These are phyloP conservation scores for Lasiosphaeriaceae sp. DNA, from an alignment of 495 filamentous ascomycete genomes.

Conservation along the genomic window DNA sequence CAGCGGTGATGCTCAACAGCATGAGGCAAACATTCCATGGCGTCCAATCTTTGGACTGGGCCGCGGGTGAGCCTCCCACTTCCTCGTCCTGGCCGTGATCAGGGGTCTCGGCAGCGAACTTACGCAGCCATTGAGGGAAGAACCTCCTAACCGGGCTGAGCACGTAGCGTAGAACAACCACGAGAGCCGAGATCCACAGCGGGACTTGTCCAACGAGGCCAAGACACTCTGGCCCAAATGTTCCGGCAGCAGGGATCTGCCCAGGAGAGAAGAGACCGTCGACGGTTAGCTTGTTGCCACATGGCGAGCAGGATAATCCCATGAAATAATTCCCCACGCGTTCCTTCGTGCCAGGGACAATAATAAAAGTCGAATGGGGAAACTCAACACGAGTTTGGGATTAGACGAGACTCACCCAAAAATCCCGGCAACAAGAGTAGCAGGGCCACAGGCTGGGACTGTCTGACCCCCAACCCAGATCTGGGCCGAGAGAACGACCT, in stretches of 20 bases:
- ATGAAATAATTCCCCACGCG: too few relatives aligned
- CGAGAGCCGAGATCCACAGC: conserved; percentile 21
- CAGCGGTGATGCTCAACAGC: conserved; percentile 7
- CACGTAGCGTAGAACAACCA: conserved; percentile 25
- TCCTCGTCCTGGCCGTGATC: background rate
- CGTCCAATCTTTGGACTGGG: conserved; percentile 11
- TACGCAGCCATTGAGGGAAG: conserved; percentile 29
- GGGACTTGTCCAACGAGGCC: conserved; percentile 28
- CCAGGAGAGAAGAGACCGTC: background rate
- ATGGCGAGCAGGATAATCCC: too few relatives aligned
- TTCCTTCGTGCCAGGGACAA: too few relatives aligned
- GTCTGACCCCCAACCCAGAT: background rate
- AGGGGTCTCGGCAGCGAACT: conserved; percentile 19
- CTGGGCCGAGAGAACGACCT: background rate
- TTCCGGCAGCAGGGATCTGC: conserved; percentile 27
- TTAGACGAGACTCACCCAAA: conserved; percentile 23
- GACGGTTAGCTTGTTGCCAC: background rate
- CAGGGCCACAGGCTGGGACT: conserved; percentile 20
- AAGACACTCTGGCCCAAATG: conserved; percentile 27
- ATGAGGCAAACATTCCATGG: conserved; percentile 16
- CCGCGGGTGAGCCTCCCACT: background rate
- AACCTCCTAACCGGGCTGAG: conserved; percentile 18
- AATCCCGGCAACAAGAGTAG: conserved; percentile 27
- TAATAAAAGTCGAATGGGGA: background rate
- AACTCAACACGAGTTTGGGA: background rate